Base-by-base conservation (phyloP, 352 stramenopile genomes). In the Phytophthora sojae region DNA sequence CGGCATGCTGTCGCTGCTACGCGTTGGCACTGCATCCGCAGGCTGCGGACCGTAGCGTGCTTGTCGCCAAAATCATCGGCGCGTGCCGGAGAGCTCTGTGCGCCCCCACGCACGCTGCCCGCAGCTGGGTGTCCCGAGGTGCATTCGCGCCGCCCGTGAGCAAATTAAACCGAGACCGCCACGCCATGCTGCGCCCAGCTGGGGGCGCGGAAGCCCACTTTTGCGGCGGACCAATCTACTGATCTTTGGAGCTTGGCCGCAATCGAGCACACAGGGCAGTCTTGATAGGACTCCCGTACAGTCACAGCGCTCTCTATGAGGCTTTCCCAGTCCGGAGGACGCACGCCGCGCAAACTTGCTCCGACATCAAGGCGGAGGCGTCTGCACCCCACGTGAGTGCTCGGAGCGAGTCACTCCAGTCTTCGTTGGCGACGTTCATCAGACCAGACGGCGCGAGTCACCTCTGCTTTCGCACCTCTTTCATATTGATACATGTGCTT, bases 171-270 rank as follows among this genome's bases (percentile, higher is more conserved):
- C n/a, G 2, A 8, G 25, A n/a, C 19, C 57, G 35, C 50, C 37
- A 49, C 35, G 25, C 56, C 51, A 29, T 54, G 23, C 42, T 30
- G 39, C 32, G 19, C 25, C 57, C 65, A 73, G 66, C 58, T 73
- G 66, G 26, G 53, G 67, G 51, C 6, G 30, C 59, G 54, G 66
- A 73, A 73, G 37, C 29, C n/a, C 45, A 39, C 12, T n/a, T 32
- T 61, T 59, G 44, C 32, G 65, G 51, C 47, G 65, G 65, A 73
- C 65, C 65, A 68, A 53, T 4, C 17, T 53, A 9, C 56, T 23
- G 39, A 68, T 73, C 65, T 63, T 73, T 68, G 44, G 59, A 59
- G 32, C 32, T 39, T 39, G 25, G 5, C 49, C 55, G n/a, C 54
- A 59, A 63, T 69, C 62, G 55, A 39, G 50, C 19, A 15, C 17